These are phyloP conservation scores for Setomelanomma holmii DNA, from an alignment of 2,329 filamentous ascomycete species.

Conservation along the genomic window DNA sequence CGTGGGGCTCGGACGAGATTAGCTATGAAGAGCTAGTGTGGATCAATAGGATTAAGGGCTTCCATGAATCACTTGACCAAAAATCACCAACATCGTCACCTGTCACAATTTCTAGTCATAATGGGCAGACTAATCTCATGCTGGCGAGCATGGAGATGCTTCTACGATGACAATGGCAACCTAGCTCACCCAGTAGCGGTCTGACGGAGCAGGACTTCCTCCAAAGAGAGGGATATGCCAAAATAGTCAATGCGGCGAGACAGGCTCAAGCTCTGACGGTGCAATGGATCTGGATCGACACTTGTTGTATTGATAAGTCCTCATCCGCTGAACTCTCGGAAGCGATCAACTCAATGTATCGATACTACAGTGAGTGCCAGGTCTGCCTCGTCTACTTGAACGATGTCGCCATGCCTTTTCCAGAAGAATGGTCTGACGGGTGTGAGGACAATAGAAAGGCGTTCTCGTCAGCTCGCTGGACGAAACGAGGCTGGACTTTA, in stretches of 20 bases:
- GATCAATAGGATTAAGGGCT: constrained; percentile 21
- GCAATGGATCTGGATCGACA: constrained; percentile 35
- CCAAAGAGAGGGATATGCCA: constrained; percentile 23
- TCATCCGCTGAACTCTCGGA: constrained; percentile 31
- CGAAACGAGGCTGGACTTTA: constrained; percentile 10
- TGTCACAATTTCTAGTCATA: constrained; percentile 7
- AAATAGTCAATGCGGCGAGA: constrained; percentile 23
- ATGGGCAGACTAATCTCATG: constrained; percentile 19
- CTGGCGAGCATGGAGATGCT: constrained; percentile 28
- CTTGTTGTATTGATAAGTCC: constrained; percentile 34
- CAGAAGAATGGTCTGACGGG: too few relatives aligned
- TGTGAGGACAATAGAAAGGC: too few relatives aligned
- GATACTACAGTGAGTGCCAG: constrained; percentile 28
- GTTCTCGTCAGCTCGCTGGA: constrained; percentile 30
- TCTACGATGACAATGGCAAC: constrained; percentile 13
- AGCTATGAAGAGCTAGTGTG: constrained; percentile 24
- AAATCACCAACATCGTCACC: constrained; percentile 1
- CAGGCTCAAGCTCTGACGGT: constrained; percentile 17
- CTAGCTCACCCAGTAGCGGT: constrained; percentile 7
- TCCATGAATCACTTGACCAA: constrained; percentile 5
- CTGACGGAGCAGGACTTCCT: constrained; percentile 22
- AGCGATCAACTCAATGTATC: constrained; percentile 37
- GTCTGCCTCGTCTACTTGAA: constrained; percentile 30
- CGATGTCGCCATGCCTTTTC: constrained; percentile 18
- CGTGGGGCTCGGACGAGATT: constrained; percentile 25